Base-by-base conservation (phyloP, 1,284 basidiomycete species). In the Spongiforma sp. region DNA sequence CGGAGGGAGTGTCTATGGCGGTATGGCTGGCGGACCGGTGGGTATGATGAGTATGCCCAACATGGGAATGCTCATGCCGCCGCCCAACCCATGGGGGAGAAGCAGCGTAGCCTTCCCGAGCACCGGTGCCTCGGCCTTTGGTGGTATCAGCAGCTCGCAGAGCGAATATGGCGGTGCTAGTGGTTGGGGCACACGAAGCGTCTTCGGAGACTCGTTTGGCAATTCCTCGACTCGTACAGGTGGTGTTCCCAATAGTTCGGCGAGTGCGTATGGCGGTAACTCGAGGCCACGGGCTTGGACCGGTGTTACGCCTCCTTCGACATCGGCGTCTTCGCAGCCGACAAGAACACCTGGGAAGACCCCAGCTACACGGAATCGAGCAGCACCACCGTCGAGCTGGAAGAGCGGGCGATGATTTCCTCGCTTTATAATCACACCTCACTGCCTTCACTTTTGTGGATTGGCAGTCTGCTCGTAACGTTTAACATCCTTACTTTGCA, bases 131-230 rank as follows among this genome's bases (percentile, higher is more conserved):
- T 86, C 89, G 33, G 84, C 86, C 79, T 91, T 89, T 71, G 85
- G 83, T 15, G 82, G 82, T 41, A 72, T 79, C 60, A 78, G 78
- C 60, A 83, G 80, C 21, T 82, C 83, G 43, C 75, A 81, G 65
- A 89, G 85, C 73, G 88, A 88, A 62, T 83, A 79, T 61, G 83
- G 84, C 52, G 77, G 77, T 21, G 68, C 73, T 11, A 77, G 72
- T 21, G 80, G 84, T n/a, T 89, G 89, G 88, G 84, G 80, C 60
- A 82, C 86, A 12, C 81, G 82, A 65, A 92, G 89, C 69, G 86
- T 84, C 59, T 91, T 91, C 69, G 91, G 90, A 17, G 89, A 88
- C 63, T 72, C 82, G 26, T 86, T 86, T 72, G 83, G 86, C n/a
- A 79, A 83, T n/a, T 76, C 82, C 54, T 63, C 69, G 21, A 64